These are phyloP conservation scores for Lachancea dasiensis DNA, from an alignment of 805 yeast genomes.

Conservation along the genomic window DNA sequence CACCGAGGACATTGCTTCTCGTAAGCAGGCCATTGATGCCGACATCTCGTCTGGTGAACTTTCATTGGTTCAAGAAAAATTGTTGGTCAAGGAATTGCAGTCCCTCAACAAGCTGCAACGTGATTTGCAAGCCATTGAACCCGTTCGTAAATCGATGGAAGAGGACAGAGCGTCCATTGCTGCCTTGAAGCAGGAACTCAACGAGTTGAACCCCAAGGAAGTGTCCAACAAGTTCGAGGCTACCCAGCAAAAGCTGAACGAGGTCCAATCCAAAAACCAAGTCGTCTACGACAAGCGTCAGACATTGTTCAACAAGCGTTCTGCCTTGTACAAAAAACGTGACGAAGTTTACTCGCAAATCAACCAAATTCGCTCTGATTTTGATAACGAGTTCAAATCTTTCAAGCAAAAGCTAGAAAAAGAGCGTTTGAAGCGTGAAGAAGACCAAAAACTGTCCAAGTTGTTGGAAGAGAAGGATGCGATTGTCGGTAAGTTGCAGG, in stretches of 20 bases:
- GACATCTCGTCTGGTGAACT: slow-evolving; percentile 72
- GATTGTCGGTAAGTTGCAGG: slow-evolving; percentile 57
- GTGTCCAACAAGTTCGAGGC: slow-evolving; percentile 62
- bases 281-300: slow-evolving; percentile 61
- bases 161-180: slow-evolving; percentile 68
- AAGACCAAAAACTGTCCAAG: slow-evolving; percentile 45
- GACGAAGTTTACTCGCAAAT: slow-evolving; percentile 63
- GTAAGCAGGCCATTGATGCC: slow-evolving; percentile 61
- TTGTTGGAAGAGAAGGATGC: slow-evolving; percentile 44
- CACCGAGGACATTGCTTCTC: slow-evolving; percentile 62
- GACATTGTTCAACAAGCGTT: slow-evolving; percentile 56
- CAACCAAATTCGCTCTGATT: slow-evolving; percentile 64
- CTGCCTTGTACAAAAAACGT: slow-evolving; percentile 58
- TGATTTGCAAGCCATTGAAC: slow-evolving; percentile 67
- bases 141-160: slow-evolving; percentile 74
- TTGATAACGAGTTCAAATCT: slow-evolving; percentile 66
- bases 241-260: slow-evolving; percentile 64
- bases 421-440: slow-evolving; percentile 65
- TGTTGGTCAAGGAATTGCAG: slow-evolving; percentile 77
- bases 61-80: slow-evolving; percentile 87
- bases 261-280: slow-evolving; percentile 54
- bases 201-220: slow-evolving; percentile 52
- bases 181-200: slow-evolving; percentile 63
- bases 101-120: slow-evolving; percentile 73
- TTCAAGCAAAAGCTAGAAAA: slow-evolving; percentile 63